phyloP scores from a whole-genome alignment of 2,329 filamentous ascomycete genomes.

The Ceratocystis albifundus region DNA sequence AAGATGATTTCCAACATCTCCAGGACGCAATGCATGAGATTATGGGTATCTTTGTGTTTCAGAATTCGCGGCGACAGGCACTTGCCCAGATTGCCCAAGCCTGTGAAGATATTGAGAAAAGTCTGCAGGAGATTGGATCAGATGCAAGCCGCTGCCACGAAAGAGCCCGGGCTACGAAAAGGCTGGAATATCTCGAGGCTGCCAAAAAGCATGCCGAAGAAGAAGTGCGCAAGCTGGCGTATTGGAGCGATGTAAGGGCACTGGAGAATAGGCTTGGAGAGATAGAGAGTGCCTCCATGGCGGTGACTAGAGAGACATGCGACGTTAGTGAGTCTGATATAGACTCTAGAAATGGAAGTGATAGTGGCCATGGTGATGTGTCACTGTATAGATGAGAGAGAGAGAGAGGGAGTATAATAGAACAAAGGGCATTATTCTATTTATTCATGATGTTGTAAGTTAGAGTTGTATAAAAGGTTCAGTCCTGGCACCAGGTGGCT shows the following conservation, averaged over 20 bases:
- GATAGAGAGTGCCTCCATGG: slow-evolving; percentile 36
- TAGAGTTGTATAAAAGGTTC: too few species aligned
- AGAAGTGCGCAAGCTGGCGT: slow-evolving; percentile 70
- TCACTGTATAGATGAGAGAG: neutral
- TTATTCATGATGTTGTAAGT: too few species aligned
- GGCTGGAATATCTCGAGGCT: slow-evolving; percentile 57
- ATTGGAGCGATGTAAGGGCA: slow-evolving; percentile 73
- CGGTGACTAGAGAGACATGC: slow-evolving; percentile 20
- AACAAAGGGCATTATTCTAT: neutral
- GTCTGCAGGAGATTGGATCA: slow-evolving; percentile 34
- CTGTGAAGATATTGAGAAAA: slow-evolving; percentile 38
- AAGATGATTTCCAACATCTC: slow-evolving; percentile 57
- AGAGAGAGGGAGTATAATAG: neutral
- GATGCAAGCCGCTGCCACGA: slow-evolving; percentile 32
- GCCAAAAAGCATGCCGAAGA: slow-evolving; percentile 67
- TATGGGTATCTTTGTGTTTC: slow-evolving; percentile 80
- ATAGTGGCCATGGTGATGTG: neutral
- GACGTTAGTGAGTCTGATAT: slow-evolving; percentile 22
- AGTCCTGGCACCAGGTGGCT: too few species aligned
- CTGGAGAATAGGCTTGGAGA: slow-evolving; percentile 46
- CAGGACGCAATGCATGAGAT: slow-evolving; percentile 69
- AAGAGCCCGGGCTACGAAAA: slow-evolving; percentile 30
- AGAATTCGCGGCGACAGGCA: slow-evolving; percentile 69
- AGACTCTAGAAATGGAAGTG: neutral
- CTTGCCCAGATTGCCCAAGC: slow-evolving; percentile 57